phyloP scores from a whole-genome alignment of 768 basidiomycete species.

The Trametes elegans region DNA sequence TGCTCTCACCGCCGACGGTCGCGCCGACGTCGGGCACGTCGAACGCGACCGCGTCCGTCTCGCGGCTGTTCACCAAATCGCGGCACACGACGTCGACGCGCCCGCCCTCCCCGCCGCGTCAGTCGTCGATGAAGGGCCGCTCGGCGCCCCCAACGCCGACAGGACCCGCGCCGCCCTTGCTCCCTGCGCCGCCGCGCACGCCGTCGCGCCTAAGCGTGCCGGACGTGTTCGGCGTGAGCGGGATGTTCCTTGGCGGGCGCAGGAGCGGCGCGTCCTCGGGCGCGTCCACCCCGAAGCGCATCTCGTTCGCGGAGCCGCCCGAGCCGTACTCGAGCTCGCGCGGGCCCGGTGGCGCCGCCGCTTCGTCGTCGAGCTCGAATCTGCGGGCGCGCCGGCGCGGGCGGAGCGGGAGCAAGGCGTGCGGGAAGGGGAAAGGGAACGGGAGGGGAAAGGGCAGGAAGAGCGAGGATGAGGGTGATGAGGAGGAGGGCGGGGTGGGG shows the following conservation, averaged over 20 bases:
- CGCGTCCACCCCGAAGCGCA: slow-evolving; percentile 68
- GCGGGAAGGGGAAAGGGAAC: slow-evolving; percentile 28
- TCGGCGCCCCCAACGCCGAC: slow-evolving; percentile 36
- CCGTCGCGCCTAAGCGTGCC: slow-evolving; percentile 23
- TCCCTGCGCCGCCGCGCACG: slow-evolving; percentile 34
- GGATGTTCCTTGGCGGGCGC: slow-evolving; percentile 25
- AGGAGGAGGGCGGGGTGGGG: slow-evolving; percentile 13
- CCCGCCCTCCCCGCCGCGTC: slow-evolving; percentile 57
- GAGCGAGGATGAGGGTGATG: slow-evolving; percentile 25
- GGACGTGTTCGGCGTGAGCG: slow-evolving; percentile 24
- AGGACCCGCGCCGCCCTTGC: slow-evolving; percentile 14
- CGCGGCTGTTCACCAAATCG: slow-evolving; percentile 68
- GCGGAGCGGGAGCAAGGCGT: slow-evolving; percentile 27
- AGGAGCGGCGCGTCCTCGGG: slow-evolving; percentile 42
- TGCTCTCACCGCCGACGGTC: slow-evolving; percentile 49
- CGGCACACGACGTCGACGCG: slow-evolving; percentile 61
- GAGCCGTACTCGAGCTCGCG: slow-evolving; percentile 58
- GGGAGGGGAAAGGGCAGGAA: slow-evolving; percentile 18
- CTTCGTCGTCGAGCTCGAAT: slow-evolving; percentile 30
- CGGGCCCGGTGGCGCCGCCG: slow-evolving; percentile 29
- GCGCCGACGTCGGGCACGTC: slow-evolving; percentile 57
- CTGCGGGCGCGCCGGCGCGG: slow-evolving; percentile 19
- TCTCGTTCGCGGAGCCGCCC: slow-evolving; percentile 74
- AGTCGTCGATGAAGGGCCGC: slow-evolving; percentile 43
- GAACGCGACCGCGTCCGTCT: slow-evolving; percentile 74